phyloP scores from a whole-genome alignment of 2,329 filamentous ascomycete genomes.

The Botrytis medusae region DNA sequence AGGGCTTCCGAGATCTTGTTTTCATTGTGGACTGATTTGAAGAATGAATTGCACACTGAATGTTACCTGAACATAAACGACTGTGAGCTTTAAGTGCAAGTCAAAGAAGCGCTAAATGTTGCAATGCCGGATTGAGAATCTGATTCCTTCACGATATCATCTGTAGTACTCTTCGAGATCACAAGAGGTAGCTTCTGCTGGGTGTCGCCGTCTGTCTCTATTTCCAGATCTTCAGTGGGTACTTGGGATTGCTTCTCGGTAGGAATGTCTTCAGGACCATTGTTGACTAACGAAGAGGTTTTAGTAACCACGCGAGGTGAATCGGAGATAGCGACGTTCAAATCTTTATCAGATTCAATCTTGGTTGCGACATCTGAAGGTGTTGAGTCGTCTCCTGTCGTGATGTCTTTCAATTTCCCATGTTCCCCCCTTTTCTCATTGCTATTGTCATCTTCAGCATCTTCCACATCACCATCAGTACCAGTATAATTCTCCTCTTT shows the following conservation, averaged over 20 bases:
- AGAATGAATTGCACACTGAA: not conserved
- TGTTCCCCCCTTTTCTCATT: constrained; percentile 24
- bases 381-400: not conserved
- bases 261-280: not conserved
- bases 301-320: not conserved
- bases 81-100: not conserved
- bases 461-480: constrained; percentile 32
- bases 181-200: not conserved
- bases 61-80: too few species aligned
- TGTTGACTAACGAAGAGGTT: not conserved
- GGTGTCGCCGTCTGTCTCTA: not conserved
- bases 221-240: not conserved
- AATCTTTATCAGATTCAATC: not conserved
- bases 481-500: constrained; percentile 24
- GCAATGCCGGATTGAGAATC: not conserved
- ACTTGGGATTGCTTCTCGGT: not conserved
- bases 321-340: not conserved
- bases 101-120: not conserved
- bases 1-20: not conserved
- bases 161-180: not conserved
- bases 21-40: not conserved
- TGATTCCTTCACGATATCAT: not conserved
- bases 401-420: not conserved
- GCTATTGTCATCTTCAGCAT: constrained; percentile 28
- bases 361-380: not conserved